These are phyloP conservation scores for Stemphylium beticola DNA, from an alignment of 2,329 filamentous ascomycete species.

Conservation along the genomic window DNA sequence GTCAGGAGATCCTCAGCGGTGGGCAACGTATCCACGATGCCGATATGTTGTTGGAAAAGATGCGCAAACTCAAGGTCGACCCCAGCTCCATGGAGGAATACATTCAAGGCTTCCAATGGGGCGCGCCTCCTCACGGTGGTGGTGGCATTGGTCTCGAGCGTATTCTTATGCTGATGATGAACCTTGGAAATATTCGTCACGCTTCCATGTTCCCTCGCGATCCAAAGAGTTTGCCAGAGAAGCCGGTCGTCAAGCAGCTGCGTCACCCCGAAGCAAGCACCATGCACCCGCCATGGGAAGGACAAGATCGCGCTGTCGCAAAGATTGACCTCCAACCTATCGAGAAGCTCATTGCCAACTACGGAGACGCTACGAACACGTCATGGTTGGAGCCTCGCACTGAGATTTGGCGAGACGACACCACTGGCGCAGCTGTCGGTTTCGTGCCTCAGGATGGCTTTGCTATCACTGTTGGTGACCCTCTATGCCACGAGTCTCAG, in stretches of 20 bases:
- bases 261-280: constrained; percentile 89
- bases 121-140: constrained; percentile 86
- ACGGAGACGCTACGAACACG: constrained; percentile 91
- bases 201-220: constrained; percentile 88
- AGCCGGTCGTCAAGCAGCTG: constrained; percentile 67
- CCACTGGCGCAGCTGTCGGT: constrained; percentile 81
- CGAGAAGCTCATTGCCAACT: constrained; percentile 91
- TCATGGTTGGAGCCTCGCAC: constrained; percentile 92
- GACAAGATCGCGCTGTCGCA: constrained; percentile 56
- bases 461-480: constrained; percentile 85
- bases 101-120: constrained; percentile 84
- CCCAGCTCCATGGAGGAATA: constrained; percentile 90
- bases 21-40: constrained; percentile 92
- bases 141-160: constrained; percentile 90
- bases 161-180: constrained; percentile 82
- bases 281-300: constrained; percentile 68
- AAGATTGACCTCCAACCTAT: constrained; percentile 70
- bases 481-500: constrained; percentile 80
- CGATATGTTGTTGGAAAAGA: constrained; percentile 74
- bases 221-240: constrained; percentile 81
- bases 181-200: constrained; percentile 87
- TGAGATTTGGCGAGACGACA: constrained; percentile 80
- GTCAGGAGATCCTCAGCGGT: constrained; percentile 90
- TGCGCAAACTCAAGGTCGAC: constrained; percentile 76
- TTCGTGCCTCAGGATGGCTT: constrained; percentile 80